Evolutionary conservation across 2,329 filamentous ascomycete species (phyloP).

Genomic region (Leptographium procerum): DNA sequence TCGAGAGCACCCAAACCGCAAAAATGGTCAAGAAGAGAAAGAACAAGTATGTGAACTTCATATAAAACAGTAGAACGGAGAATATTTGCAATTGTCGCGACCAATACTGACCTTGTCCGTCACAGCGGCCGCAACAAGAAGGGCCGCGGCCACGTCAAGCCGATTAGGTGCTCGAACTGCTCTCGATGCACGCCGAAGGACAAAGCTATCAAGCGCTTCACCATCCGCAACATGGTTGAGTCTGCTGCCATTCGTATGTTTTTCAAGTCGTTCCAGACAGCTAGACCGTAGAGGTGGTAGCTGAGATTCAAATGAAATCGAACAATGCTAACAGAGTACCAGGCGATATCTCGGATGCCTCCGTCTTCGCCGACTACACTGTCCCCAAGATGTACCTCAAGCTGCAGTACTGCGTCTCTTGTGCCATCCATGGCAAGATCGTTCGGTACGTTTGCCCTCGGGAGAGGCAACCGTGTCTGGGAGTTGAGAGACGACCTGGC

Average conservation of each 20-base stretch:
- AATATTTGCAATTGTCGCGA: not conserved
- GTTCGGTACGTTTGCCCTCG: slow-evolving; percentile 77
- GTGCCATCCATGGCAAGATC: slow-evolving; percentile 99
- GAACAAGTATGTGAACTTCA: slow-evolving; percentile 38
- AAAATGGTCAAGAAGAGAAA: slow-evolving; percentile 21
- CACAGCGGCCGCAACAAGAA: slow-evolving; percentile 97
- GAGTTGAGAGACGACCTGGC: slow-evolving; percentile 19
- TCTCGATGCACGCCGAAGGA: slow-evolving; percentile 92
- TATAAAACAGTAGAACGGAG: not conserved
- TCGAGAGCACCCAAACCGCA: slow-evolving; percentile 7
- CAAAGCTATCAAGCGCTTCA: slow-evolving; percentile 99
- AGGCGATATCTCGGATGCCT: slow-evolving; percentile 99
- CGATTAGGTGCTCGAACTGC: slow-evolving; percentile 72
- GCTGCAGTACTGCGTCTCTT: slow-evolving; percentile 99
- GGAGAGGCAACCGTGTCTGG: slow-evolving; percentile 42
- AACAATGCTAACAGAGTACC: not conserved
- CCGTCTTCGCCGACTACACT: slow-evolving; percentile 97
- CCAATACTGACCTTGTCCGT: slow-evolving; percentile 14
- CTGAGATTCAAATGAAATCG: too few relatives aligned
- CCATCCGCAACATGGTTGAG: slow-evolving; percentile 99
- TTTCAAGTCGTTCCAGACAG: too few relatives aligned
- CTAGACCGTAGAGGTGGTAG: not conserved
- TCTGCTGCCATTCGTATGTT: slow-evolving; percentile 90
- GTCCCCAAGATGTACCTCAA: slow-evolving; percentile 99
- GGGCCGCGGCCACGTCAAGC: slow-evolving; percentile 99